phyloP scores from a whole-genome alignment of 192 early-diverging fungal genomes.

The Thamnidium elegans region DNA sequence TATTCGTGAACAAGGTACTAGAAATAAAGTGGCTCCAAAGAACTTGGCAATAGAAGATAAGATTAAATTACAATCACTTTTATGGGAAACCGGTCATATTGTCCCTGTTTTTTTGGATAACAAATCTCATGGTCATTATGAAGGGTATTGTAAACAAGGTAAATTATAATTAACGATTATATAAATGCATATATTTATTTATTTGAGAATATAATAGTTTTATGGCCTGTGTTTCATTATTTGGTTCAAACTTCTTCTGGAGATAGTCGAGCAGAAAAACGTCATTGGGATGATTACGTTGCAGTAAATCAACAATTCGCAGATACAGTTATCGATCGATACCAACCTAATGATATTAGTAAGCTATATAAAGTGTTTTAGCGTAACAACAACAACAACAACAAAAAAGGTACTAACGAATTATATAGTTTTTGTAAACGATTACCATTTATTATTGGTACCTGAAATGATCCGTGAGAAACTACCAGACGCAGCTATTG shows the following conservation, averaged over 20 bases:
- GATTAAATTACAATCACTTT: conserved; percentile 52
- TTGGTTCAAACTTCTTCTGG: conserved; percentile 78
- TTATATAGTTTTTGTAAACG: conserved; percentile 89
- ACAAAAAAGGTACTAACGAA: too few relatives aligned
- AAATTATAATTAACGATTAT: conserved; percentile 1
- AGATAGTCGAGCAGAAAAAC: conserved; percentile 59
- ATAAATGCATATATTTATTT: background rate
- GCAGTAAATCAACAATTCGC: conserved; percentile 82
- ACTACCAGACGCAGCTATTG: conserved; percentile 82
- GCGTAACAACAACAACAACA: background rate
- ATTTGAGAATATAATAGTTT: conserved; percentile 43
- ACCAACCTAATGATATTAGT: conserved; percentile 78
- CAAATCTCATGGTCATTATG: conserved; percentile 85
- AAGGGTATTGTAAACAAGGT: conserved; percentile 96
- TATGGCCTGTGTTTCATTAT: conserved; percentile 97
- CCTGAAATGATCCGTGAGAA: conserved; percentile 83
- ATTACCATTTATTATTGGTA: conserved; percentile 94
- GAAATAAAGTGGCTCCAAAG: conserved; percentile 45
- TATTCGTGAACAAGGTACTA: conserved; percentile 44
- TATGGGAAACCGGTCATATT: conserved; percentile 58
- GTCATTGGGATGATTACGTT: conserved; percentile 79
- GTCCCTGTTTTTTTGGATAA: conserved; percentile 84
- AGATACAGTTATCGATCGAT: conserved; percentile 66
- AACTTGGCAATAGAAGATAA: conserved; percentile 57
- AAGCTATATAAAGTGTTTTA: conserved; percentile 16